phyloP scores from a whole-genome alignment of 805 yeast genomes.

The Barnettozyma botsteinii region DNA sequence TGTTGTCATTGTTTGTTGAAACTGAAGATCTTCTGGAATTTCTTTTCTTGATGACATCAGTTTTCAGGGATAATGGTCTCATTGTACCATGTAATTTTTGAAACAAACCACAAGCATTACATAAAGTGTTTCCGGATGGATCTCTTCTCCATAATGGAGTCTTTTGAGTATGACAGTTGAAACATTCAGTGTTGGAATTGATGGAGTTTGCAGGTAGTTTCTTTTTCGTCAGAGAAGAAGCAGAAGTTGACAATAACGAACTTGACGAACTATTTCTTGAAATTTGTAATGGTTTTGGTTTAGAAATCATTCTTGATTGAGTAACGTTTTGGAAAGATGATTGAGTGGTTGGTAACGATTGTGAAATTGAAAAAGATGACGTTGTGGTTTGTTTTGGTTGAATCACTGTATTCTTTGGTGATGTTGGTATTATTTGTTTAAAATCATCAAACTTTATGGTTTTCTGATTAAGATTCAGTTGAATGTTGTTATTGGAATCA shows the following conservation, averaged over 20 bases:
- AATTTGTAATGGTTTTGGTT: not conserved
- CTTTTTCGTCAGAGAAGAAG: conserved; percentile 19
- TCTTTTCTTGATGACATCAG: conserved; percentile 87
- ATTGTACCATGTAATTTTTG: conserved; percentile 88
- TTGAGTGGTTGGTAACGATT: conserved; percentile 6
- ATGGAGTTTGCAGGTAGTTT: conserved; percentile 15
- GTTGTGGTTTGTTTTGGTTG: conserved; percentile 6
- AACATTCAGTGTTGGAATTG: conserved; percentile 42
- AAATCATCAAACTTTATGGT: conserved; percentile 12
- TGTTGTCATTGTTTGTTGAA: conserved; percentile 11
- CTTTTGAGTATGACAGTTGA: conserved; percentile 83
- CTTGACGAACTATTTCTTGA: conserved; percentile 6
- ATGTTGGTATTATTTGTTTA: not conserved
- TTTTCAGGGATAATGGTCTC: conserved; percentile 81
- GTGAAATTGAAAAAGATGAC: conserved; percentile 7
- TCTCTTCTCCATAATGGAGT: conserved; percentile 95
- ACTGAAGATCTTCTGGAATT: conserved; percentile 27
- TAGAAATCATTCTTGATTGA: not conserved
- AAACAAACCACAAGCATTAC: conserved; percentile 94
- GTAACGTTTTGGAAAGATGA: not conserved
- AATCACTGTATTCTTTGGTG: too few species aligned
- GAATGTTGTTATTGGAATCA: conserved; percentile 8
- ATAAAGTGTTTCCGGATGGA: conserved; percentile 82
- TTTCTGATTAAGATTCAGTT: conserved; percentile 13
- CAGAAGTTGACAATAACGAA: conserved; percentile 19